Percentiles rank a stretch among this genome's conserved stretches.
phyloP scores from a whole-genome alignment of 2,329 filamentous ascomycete genomes.

The Colletotrichum filicis region DNA sequence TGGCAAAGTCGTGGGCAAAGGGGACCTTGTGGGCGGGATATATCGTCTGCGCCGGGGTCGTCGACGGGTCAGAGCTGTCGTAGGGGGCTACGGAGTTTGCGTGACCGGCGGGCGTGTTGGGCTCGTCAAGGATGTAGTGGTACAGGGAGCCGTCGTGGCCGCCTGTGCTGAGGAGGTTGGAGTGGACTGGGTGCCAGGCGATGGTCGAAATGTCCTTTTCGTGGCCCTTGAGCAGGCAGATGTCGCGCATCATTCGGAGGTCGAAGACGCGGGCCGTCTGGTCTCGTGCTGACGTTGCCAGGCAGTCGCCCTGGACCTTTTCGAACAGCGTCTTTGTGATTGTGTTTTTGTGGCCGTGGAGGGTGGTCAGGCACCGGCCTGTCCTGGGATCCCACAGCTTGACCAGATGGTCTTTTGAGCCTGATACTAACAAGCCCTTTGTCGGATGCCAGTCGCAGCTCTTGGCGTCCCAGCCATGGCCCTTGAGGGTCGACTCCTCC shows the following conservation, averaged over 20 bases:
- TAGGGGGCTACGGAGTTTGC: constrained; percentile 82
- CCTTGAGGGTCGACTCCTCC: constrained; percentile 85
- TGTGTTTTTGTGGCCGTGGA: constrained; percentile 97
- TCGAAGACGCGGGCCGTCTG: constrained; percentile 95
- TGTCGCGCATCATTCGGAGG: constrained; percentile 97
- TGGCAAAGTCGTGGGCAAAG: constrained; percentile 92
- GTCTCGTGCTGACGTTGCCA: constrained; percentile 93
- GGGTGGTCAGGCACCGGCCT: constrained; percentile 87
- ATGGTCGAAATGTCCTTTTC: constrained; percentile 96
- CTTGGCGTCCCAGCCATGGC: constrained; percentile 99
- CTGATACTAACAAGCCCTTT: constrained; percentile 93
- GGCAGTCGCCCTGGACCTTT: constrained; percentile 81
- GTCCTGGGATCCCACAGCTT: constrained; percentile 99
- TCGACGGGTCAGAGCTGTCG: constrained; percentile 82
- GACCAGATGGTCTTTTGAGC: constrained; percentile 96
- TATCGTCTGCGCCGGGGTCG: constrained; percentile 88
- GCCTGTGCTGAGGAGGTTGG: constrained; percentile 88
- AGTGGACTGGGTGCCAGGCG: constrained; percentile 93
- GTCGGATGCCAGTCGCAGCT: constrained; percentile 97
- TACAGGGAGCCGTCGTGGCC: constrained; percentile 90
- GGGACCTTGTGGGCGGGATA: constrained; percentile 89
- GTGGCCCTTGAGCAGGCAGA: constrained; percentile 91
- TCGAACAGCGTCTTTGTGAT: constrained; percentile 95
- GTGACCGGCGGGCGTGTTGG: constrained; percentile 82
- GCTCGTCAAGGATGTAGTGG: constrained; percentile 96